These are phyloP conservation scores for Paraconiothyrium sp. DNA, from an alignment of 2,329 filamentous ascomycete species.

Conservation along the genomic window DNA sequence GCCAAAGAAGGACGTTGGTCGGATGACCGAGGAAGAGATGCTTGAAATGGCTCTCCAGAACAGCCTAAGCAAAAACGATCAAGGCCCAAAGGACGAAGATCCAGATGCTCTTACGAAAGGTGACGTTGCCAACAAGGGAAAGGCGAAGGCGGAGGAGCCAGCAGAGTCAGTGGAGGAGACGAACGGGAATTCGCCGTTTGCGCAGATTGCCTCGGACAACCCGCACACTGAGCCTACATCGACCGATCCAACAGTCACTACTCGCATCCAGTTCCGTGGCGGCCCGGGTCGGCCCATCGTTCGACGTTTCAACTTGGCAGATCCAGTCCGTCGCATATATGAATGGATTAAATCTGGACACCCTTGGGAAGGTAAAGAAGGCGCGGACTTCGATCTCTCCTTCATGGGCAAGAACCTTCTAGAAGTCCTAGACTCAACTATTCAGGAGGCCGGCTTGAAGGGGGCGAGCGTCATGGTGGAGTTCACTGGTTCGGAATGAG, in stretches of 20 bases:
- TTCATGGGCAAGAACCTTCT: constrained; percentile 88
- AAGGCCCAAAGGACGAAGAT: constrained; percentile 71
- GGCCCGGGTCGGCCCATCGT: constrained; percentile 81
- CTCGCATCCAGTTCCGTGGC: constrained; percentile 86
- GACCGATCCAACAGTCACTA: constrained; percentile 74
- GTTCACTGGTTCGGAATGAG: constrained; percentile 58
- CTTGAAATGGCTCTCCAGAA: constrained; percentile 91
- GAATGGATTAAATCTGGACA: constrained; percentile 92
- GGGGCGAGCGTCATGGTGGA: constrained; percentile 97
- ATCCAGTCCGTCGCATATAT: constrained; percentile 84
- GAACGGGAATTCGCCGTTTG: constrained; percentile 63
- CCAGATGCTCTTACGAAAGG: constrained; percentile 88
- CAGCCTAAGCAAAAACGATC: constrained; percentile 73
- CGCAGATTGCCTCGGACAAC: constrained; percentile 73
- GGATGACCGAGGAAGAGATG: constrained; percentile 98
- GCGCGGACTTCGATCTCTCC: constrained; percentile 85
- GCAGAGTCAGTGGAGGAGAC: constrained; percentile 38
- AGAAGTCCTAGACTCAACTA: constrained; percentile 74
- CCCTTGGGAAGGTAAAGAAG: constrained; percentile 82
- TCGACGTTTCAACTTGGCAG: constrained; percentile 79
- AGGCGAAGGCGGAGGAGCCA: constrained; percentile 44
- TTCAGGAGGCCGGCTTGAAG: constrained; percentile 85
- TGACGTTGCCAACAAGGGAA: constrained; percentile 63
- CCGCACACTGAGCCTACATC: constrained; percentile 80
- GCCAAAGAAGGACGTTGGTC: constrained; percentile 77